Conservation (phyloP, 2,329 filamentous ascomycete genomes). For the Exophiala xenobiotica region DNA sequence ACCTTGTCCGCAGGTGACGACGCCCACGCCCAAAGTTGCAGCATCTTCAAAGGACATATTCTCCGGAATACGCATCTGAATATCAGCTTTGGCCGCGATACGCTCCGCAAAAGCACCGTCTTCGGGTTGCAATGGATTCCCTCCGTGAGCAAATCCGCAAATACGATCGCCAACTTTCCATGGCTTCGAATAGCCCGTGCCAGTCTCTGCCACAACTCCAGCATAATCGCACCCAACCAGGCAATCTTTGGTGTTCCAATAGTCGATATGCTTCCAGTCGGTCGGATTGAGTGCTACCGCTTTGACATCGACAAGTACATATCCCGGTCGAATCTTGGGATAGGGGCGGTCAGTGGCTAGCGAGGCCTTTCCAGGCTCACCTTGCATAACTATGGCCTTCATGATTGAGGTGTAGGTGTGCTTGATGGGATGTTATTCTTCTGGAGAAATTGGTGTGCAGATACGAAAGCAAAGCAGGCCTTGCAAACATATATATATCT, state of each 20-base stretch:
- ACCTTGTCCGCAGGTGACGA: constrained; percentile 43
- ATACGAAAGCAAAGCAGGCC: no score
- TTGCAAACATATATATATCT: no score
- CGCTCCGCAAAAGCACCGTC: constrained; percentile 42
- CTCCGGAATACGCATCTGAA: constrained; percentile 35
- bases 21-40: constrained; percentile 36
- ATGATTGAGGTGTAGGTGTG: constrained; percentile 8
- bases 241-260: constrained; percentile 37
- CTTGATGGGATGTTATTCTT: background rate
- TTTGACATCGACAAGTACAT: constrained; percentile 54
- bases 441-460: background rate
- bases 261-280: constrained; percentile 55
- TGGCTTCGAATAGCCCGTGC: constrained; percentile 26
- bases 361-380: constrained; percentile 31
- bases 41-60: constrained; percentile 36
- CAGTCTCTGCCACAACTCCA: constrained; percentile 34
- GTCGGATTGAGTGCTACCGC: constrained; percentile 57
- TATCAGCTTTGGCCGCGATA: constrained; percentile 32
- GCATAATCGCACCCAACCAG: constrained; percentile 40
- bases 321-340: constrained; percentile 47
- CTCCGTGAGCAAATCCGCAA: constrained; percentile 39
- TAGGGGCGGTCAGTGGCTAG: constrained; percentile 39
- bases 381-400: constrained; percentile 41
- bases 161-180: constrained; percentile 47
- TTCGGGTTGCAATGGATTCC: constrained; percentile 32